Base-by-base conservation (phyloP, 148 eudicot genomes). In the Mesembryanthemum crystallinum region DNA sequence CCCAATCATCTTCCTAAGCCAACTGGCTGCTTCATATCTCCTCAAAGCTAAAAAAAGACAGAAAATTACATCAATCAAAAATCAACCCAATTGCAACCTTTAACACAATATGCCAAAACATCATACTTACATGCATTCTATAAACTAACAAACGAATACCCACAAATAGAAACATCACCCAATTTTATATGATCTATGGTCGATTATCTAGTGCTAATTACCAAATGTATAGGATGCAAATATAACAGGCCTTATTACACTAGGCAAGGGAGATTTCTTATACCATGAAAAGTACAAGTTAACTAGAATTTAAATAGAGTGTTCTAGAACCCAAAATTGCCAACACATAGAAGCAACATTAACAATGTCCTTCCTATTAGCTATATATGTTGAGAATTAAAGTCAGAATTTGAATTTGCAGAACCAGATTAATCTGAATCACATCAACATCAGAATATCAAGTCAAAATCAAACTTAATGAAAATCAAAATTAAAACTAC, bases 1-100 rank as follows among this genome's bases (percentile, higher is more conserved):
- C 74, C 98, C 98, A 23, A 88, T 87, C 88, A 84, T 86, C 85
- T 92, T 95, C 76, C 94, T 87, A 51, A 95, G 79, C 98, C 98
- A 95, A 66, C 87, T 84, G 13, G 93, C 92, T 47, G 97, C 97
- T 81, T 95, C 98, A 82, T 90, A 86, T 87, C 98, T 88, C 74
- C 98, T 87, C 73, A 78, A 18, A 70, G 77, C 87, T 85, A 30
- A 69, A 52, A 51, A 23, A 51, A 23, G 37, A 30, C 64, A 66
- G 51, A 20, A 49, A 39, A 45, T 30, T 28, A 39, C 74, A 82
- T 32, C 69, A 30, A 73, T 51, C 33, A 82, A 63, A 64, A 30
- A 73, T 51, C 33, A 82, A 63, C 39, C 58, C 65, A 23, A 23
- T 81, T 77, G 67, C 12, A 27, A 66, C 15, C 66, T 62, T 25